These are phyloP conservation scores for Starmerella davenportii DNA, from an alignment of 805 yeast genomes.

Conservation along the genomic window DNA sequence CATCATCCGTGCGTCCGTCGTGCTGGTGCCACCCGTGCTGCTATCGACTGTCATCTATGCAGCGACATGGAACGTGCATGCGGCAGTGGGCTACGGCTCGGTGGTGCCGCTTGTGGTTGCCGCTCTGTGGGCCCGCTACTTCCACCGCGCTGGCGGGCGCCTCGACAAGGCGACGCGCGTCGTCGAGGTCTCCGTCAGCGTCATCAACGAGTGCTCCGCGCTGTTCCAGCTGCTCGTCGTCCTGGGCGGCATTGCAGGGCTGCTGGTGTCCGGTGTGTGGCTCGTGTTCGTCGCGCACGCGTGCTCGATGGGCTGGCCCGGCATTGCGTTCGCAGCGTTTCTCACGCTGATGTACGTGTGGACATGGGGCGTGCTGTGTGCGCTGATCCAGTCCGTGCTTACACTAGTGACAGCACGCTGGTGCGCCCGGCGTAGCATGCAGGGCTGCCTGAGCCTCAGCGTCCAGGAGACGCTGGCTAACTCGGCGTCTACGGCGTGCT, in stretches of 20 bases:
- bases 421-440: constrained; percentile 22
- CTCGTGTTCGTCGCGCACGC: constrained; percentile 21
- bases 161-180: constrained; percentile 19
- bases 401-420: constrained; percentile 25
- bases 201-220: constrained; percentile 21
- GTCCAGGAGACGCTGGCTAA: constrained; percentile 17
- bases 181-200: constrained; percentile 23
- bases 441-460: constrained; percentile 4
- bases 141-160: constrained; percentile 11
- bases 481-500: constrained; percentile 25
- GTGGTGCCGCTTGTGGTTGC: constrained; percentile 13
- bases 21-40: constrained; percentile 13
- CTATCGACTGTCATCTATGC: constrained; percentile 5
- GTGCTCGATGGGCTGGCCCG: constrained; percentile 18
- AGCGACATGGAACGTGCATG: constrained; percentile 11
- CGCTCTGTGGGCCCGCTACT: constrained; percentile 11
- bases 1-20: constrained; percentile 11
- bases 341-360: constrained; percentile 25
- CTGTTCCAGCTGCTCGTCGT: constrained; percentile 20
- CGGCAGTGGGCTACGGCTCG: constrained; percentile 2
- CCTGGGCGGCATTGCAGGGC: constrained; percentile 18
- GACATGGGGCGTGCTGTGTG: constrained; percentile 27
- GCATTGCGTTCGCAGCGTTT: constrained; percentile 17
- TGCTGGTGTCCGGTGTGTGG: constrained; percentile 24
- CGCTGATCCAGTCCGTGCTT: constrained; percentile 24